Evolutionary conservation across 2,329 filamentous ascomycete species (phyloP), one percentile per base, ranked within the genome.

Genomic region (Monilinia fructicola): DNA sequence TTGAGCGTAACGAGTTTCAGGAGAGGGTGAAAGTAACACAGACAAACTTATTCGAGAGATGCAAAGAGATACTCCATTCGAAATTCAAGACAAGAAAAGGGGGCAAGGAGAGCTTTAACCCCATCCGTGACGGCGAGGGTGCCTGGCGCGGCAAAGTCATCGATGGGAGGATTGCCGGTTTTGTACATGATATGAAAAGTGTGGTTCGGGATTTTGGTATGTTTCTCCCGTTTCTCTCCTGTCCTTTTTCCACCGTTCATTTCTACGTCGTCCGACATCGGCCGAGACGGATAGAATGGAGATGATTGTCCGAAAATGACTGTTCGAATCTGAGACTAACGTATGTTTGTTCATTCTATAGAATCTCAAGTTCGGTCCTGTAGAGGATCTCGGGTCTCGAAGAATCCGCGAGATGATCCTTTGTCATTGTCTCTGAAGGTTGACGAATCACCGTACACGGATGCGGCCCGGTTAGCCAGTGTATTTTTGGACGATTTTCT

Each of bases 61-160:
- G 73, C 67, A 75, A 75, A 58, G 74, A 76, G 65, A 75, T 76
- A 38, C 75, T 75, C 62, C 74, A 76, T 64, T 74, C 74, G 68
- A 74, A 72, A 31, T 76, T 75, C 69, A 76, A 76, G 65, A 76
- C 73, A 46, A 68, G 73, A 44, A 76, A 76, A 64, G 73, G 71
- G 10, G 74, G 73, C 4, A 76, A 74, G 67, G 74, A 75, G 68
- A 71, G 73, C 14, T 75, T 72, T 64, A 76, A 75, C 65, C 74
- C 74, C 2, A 74, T 76, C 40, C 70, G 74, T 58, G 74, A 76
- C 68, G 73, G 73, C 16, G 67, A 73, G 16, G 69, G 69, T 21
- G 71, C 72, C 1, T 75, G 74, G 61, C 70, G 69, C 40, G 70
- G 71, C 31, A 72, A 71, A 59, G 28, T 68, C 2, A 66, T 73